Evolutionary conservation across 805 yeast species (phyloP).

Genomic region (Starmerella bombi): DNA sequence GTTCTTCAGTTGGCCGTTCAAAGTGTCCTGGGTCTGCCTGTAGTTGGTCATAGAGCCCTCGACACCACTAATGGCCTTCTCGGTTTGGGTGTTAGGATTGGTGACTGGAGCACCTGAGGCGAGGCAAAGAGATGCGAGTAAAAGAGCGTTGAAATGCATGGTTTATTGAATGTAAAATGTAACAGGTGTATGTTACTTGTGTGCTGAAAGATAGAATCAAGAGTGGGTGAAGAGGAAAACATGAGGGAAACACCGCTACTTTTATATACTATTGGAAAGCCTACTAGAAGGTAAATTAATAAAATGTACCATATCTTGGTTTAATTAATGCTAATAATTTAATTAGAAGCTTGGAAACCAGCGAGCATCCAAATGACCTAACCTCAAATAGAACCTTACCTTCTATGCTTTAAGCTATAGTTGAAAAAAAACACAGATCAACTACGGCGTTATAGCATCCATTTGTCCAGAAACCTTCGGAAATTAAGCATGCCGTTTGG

Average conservation of each 20-base stretch:
- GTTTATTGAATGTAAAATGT: not conserved
- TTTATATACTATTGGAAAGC: too few relatives aligned
- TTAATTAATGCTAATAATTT: too few relatives aligned
- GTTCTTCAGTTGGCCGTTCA: slow-evolving; percentile 15
- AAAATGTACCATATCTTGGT: too few relatives aligned
- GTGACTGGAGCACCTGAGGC: slow-evolving; percentile 15
- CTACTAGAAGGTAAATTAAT: too few relatives aligned
- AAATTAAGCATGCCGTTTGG: slow-evolving; percentile 3
- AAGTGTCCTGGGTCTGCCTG: slow-evolving; percentile 16
- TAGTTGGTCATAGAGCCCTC: slow-evolving; percentile 17
- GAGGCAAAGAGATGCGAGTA: slow-evolving; percentile 16
- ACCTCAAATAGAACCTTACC: not conserved
- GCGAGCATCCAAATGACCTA: too few relatives aligned
- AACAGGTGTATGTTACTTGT: slow-evolving; percentile 1
- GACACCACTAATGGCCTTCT: slow-evolving; percentile 12
- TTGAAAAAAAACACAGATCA: not conserved
- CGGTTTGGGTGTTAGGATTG: slow-evolving; percentile 1
- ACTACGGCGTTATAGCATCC: too few relatives aligned
- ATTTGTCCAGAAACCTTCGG: too few relatives aligned
- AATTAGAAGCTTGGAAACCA: too few relatives aligned
- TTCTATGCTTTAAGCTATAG: not conserved
- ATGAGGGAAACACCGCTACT: too few relatives aligned
- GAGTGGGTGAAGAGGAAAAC: slow-evolving; percentile 1
- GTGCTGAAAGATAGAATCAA: not conserved
- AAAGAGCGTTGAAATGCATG: slow-evolving; percentile 16